These are phyloP conservation scores for Paragyromitra xinjiangensis DNA, from an alignment of 495 filamentous ascomycete genomes.

Conservation along the genomic window DNA sequence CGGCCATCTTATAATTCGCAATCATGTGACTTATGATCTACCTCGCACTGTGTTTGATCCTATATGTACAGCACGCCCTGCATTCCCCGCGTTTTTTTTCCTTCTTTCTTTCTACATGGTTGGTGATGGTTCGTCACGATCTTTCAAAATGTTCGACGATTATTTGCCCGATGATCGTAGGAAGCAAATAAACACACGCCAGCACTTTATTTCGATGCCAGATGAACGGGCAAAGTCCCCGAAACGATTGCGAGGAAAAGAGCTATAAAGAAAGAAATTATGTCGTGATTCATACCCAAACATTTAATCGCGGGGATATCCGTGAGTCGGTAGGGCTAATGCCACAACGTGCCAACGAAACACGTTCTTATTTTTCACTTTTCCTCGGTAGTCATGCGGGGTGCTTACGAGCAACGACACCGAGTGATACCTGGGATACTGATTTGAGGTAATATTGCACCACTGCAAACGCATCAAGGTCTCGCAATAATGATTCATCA, in stretches of 20 bases:
- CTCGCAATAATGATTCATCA: slow-evolving; percentile 37
- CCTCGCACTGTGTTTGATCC: slow-evolving; percentile 8
- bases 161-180: slow-evolving; percentile 34
- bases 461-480: slow-evolving; percentile 27
- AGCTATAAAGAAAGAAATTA: neutral
- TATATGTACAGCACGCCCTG: slow-evolving; percentile 29
- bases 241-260: neutral
- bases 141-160: slow-evolving; percentile 31
- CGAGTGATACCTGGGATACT: slow-evolving; percentile 22
- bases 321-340: neutral
- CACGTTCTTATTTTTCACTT: slow-evolving; percentile 16
- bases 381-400: slow-evolving; percentile 10
- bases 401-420: slow-evolving; percentile 17
- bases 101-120: neutral
- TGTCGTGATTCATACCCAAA: slow-evolving; percentile 4
- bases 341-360: slow-evolving; percentile 17
- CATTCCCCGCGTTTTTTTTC: slow-evolving; percentile 31
- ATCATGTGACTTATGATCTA: slow-evolving; percentile 29
- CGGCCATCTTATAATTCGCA: slow-evolving; percentile 21
- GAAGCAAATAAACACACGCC: slow-evolving; percentile 28
- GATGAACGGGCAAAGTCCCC: slow-evolving; percentile 14
- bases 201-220: slow-evolving; percentile 23
- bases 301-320: slow-evolving; percentile 20
- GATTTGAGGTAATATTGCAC: slow-evolving; percentile 34
- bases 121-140: slow-evolving; percentile 24